Evolutionary conservation across 352 stramenopile species (phyloP), one percentile per base, ranked within the genome.

Genomic region (Globisporangium sylvaticum): DNA sequence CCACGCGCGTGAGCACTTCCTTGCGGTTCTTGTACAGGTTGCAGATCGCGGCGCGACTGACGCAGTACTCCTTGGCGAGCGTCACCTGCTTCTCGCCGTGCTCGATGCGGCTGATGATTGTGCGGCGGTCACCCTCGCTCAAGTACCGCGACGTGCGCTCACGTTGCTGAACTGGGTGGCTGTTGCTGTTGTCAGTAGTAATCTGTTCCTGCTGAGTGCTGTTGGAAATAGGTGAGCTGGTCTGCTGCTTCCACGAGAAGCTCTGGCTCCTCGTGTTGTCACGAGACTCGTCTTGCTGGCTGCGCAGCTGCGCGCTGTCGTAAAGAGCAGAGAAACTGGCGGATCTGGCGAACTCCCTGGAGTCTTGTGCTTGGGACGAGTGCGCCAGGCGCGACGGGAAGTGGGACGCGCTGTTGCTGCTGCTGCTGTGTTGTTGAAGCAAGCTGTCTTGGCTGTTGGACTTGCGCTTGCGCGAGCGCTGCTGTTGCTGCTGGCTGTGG

Each of bases 11-110:
- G n/a, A 84, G 70, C 34, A 84, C 74, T 27, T 80, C 72, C 37
- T 70, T 71, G 18, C 77, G 75, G 58, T 82, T 86, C 67, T 86
- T 86, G 74, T 86, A 86, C 14, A 86, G 66, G 34, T 86, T 83
- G 59, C 78, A 86, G 37, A 86, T 82, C 42, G 78, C 78, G 5
- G 78, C 78, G 29, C 78, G 78, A 53, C 76, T 86, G 1, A 84
- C 78, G 31, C 64, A 60, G 55, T 82, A 86, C 53, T 86, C 78
- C 62, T 69, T 80, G 14, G 78, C 78, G 46, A 86, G 71, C 20
- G 70, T 58, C 25, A 81, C 76, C 42, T 86, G 78, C 65, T 83
- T 83, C 69, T 87, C 76, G 14, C 78, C 78, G 5, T 42, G 54
- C 55, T 81, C 69, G 48, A 87, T 81, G 22, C 78, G 74, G 14